phyloP scores from a whole-genome alignment of 768 basidiomycete species.

The Piloderma croceum region DNA sequence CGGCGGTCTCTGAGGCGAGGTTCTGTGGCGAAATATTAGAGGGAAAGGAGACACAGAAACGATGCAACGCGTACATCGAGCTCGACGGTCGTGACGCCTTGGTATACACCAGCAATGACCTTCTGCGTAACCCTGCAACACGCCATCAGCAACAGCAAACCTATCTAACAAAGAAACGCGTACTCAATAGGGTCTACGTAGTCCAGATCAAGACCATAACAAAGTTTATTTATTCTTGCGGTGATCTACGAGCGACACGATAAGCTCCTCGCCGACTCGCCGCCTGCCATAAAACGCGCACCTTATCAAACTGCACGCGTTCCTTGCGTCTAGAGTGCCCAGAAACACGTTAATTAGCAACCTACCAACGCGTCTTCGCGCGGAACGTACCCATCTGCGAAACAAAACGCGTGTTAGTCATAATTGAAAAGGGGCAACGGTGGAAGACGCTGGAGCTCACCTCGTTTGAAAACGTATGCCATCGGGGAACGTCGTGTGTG shows the following conservation, averaged over 20 bases:
- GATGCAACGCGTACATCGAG: constrained; percentile 68
- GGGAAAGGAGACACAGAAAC: background rate
- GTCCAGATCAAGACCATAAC: constrained; percentile 91
- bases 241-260: constrained; percentile 55
- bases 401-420: constrained; percentile 7
- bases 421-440: constrained; percentile 11
- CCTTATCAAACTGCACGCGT: constrained; percentile 91
- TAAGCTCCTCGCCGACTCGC: constrained; percentile 15
- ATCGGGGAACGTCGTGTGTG: constrained; percentile 21
- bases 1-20: constrained; percentile 94
- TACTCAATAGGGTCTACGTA: constrained; percentile 93
- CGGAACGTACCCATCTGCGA: constrained; percentile 45
- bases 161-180: too few species aligned
- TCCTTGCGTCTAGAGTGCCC: constrained; percentile 69
- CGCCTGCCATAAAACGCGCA: constrained; percentile 25
- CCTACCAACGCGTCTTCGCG: constrained; percentile 4
- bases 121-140: constrained; percentile 75
- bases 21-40: constrained; percentile 47
- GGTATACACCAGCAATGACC: constrained; percentile 89
- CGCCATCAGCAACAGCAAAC: background rate
- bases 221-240: constrained; percentile 81
- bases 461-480: constrained; percentile 56
- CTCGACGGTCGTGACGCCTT: constrained; percentile 95
- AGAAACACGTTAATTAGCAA: constrained; percentile 12
- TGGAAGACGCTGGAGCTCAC: constrained; percentile 26